Base-by-base conservation (phyloP, 768 basidiomycete species). In the Rossbeevera mucosa region DNA sequence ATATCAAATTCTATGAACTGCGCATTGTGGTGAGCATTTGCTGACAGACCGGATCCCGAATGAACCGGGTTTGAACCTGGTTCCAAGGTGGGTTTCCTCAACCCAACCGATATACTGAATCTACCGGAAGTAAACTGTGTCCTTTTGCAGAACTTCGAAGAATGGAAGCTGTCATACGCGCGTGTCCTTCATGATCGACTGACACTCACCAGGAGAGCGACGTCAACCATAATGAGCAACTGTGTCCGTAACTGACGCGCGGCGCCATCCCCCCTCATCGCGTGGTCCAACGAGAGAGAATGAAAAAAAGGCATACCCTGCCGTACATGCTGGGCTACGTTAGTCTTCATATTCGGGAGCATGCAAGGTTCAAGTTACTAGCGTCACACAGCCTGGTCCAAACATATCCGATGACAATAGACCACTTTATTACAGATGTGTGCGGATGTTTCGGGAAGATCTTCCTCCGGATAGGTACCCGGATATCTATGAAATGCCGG, bases 181-280 rank as follows among this genome's bases (percentile, higher is more conserved):
- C 51, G 6, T 44, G 47, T 26, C 45, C 22, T 59, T 64, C 63
- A 65, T 62, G 63, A 63, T 59, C 63, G 62, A 59, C 55, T 51
- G 29, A 48, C 18, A 18, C 18, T 38, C 48, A 20, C 38, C 31
- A n/a, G 7, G 43, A 18, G 46, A 33, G 7, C 28, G 18, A 41
- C 43, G 13, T 7, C 11, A 4, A 21, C 26, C 46, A 45, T 47
- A 53, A 58, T 50, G 44, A 36, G 20, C 28, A 9, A 4, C 21
- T 16, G 11, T 36, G 33, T n/a, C 5, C 18, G 28, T 13, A 18
- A n/a, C 26, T 18, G 18, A 3, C 33, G 28, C 22, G 25, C 7
- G 44, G n/a, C n/a, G n/a, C n/a, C n/a, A n/a, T n/a, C 41, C 14
- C 29, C 38, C 24, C 47, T 20, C 40, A 26, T 14, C 47, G 25